phyloP scores from a whole-genome alignment of 129 eudicot genomes.

The Flaveria linearis region DNA sequence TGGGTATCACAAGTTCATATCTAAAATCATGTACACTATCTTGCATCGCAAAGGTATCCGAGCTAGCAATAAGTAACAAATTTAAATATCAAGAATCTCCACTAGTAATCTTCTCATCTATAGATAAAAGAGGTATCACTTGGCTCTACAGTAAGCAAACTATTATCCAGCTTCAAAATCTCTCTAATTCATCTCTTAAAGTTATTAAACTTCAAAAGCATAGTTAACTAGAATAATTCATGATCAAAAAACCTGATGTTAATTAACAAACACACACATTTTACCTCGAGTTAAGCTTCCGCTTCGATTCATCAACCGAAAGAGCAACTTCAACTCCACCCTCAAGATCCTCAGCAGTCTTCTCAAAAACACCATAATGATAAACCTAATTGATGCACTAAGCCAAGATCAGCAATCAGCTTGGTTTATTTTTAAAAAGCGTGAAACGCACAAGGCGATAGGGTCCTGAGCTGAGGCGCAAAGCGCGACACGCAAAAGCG shows the following conservation, averaged over 20 bases:
- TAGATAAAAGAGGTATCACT: not conserved
- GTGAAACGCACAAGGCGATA: too few species aligned
- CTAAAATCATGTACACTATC: not conserved
- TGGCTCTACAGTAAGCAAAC: too few species aligned
- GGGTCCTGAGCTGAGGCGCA: too few species aligned
- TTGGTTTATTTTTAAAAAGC: too few species aligned
- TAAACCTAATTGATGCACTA: slow-evolving; percentile 47
- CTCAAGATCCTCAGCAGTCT: slow-evolving; percentile 33
- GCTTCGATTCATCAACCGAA: slow-evolving; percentile 61
- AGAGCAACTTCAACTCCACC: slow-evolving; percentile 54
- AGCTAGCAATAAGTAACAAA: not conserved
- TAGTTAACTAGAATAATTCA: not conserved
- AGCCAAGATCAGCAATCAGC: not conserved
- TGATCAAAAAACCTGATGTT: not conserved
- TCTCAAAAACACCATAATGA: slow-evolving; percentile 79
- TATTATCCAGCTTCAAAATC: too few species aligned
- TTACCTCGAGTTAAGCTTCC: slow-evolving; percentile 52
- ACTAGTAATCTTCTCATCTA: not conserved
- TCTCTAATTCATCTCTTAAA: too few species aligned
- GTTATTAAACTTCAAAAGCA: too few species aligned
- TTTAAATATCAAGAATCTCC: not conserved
- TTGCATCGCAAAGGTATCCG: not conserved
- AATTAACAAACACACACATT: not conserved
- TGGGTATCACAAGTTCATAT: not conserved
- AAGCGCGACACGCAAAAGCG: too few species aligned